Base-by-base conservation (phyloP, 225 moss, liverwort and hornwort species). In the Physcomitrellopsis africana region DNA sequence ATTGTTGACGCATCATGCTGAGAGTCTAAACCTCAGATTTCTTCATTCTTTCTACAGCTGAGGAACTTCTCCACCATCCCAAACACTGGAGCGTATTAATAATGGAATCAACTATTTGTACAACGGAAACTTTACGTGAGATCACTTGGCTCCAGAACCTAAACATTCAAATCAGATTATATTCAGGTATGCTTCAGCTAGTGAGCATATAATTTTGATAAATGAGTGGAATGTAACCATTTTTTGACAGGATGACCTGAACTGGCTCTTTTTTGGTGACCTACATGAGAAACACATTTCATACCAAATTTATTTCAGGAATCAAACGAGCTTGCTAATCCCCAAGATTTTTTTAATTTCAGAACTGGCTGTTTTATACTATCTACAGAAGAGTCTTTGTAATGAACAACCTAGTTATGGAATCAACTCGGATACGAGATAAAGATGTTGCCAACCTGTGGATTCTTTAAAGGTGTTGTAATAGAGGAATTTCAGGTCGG, bases 31-130 rank as follows among this genome's bases (percentile, higher is more conserved):
- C 37, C 57, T 81, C 51, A 26, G 18, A 45, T 85, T 78, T 75
- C 59, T 81, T 72, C 72, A 59, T 51, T 69, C 63, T 72, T 68
- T 78, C 79, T 72, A 42, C 60, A 72, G 78, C 78, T 81, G 69
- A 69, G 66, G 69, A 72, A 69, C 85, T 81, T 85, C 78, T 74
- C 81, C 70, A 81, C 78, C 81, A 59, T 81, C 85, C 85, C 81
- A 51, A 67, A 20, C 71, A 81, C 76, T 57, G 29, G 81, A 73
- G 70, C 68, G 68, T 76, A 75, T 75, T 63, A 68, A 18, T 56
- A 47, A 23, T 15, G 47, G 23, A 72, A 62, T 26, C 24, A 78
- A 68, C 61, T 56, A 47, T 62, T 63, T 49, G 15, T 11, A 41
- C 51, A 14, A 14, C 7, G 23, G 43, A 42, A 63, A 73, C 9